A percentile compares a stretch with the other conserved stretches of the same genome.
phyloP scores from a whole-genome alignment of 2,329 filamentous ascomycete species.

The Alternaria rosae region DNA sequence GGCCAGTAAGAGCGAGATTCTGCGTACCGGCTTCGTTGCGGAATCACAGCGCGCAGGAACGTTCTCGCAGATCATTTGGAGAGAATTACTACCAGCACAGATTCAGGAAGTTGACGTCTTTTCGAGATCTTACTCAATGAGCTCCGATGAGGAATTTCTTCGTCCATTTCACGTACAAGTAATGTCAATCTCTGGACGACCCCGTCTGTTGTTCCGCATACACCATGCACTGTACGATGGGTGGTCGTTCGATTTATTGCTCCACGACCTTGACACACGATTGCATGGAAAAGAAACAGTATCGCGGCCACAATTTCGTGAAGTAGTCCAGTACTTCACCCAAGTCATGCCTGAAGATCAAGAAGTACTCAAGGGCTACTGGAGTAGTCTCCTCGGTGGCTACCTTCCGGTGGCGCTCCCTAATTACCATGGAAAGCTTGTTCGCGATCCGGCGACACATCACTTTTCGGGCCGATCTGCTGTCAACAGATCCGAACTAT shows the following conservation, averaged over 20 bases:
- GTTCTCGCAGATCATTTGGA: constrained; percentile 72
- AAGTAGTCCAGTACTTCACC: constrained; percentile 63
- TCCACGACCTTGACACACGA: constrained; percentile 69
- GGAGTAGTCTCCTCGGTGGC: constrained; percentile 70
- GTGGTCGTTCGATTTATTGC: constrained; percentile 84
- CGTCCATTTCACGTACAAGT: constrained; percentile 71
- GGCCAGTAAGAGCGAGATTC: constrained; percentile 64
- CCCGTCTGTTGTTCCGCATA: constrained; percentile 60
- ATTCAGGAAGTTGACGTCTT: constrained; percentile 54
- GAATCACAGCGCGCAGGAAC: constrained; percentile 50
- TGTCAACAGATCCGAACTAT: constrained; percentile 24
- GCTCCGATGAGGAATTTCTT: constrained; percentile 55
- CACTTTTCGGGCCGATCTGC: constrained; percentile 30
- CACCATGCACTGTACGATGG: constrained; percentile 91
- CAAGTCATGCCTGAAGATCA: constrained; percentile 9
- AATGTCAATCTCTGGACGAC: constrained; percentile 15
- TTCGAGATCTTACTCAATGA: constrained; percentile 51
- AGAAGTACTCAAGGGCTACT: constrained; percentile 61
- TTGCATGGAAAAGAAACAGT: constrained; percentile 48
- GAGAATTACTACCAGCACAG: constrained; percentile 53
- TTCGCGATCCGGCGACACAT: constrained; percentile 11
- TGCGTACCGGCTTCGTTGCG: constrained; percentile 76
- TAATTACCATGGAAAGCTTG: constrained; percentile 59
- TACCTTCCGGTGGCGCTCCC: constrained; percentile 65
- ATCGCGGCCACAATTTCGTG: constrained; percentile 65